A percentile compares a stretch with the other conserved stretches of the same genome.
Evolutionary conservation across 768 basidiomycete genomes (phyloP).

Genomic region (Phaffia tasmanica): DNA sequence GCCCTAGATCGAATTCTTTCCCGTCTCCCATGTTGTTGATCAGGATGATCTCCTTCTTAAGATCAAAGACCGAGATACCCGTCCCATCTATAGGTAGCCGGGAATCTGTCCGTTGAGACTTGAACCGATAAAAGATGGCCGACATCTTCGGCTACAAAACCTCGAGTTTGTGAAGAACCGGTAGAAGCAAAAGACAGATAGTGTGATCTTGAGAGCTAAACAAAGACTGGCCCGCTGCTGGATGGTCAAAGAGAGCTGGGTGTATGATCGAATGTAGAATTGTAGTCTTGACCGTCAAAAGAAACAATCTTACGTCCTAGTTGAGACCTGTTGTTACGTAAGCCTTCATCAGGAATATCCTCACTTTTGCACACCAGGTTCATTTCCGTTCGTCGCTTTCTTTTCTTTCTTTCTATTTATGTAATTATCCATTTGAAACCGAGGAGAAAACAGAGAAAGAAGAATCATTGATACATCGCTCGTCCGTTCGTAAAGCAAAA

Average conservation of each 20-base stretch:
- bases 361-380: no score
- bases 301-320: no score
- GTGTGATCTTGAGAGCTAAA: neutral
- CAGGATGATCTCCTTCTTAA: conserved; percentile 96
- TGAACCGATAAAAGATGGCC: conserved; percentile 97
- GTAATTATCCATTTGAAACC: no score
- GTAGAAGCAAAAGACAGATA: neutral
- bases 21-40: conserved; percentile 77
- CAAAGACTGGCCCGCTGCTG: neutral
- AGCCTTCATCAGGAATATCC: no score
- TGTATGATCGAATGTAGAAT: neutral
- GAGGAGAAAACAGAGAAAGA: no score
- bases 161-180: neutral
- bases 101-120: conserved; percentile 85
- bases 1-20: conserved; percentile 86
- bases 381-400: no score
- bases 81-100: conserved; percentile 96
- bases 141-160: conserved; percentile 40
- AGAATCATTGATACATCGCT: neutral
- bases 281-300: neutral
- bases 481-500: neutral
- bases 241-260: neutral
- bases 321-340: no score
- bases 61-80: conserved; percentile 95
- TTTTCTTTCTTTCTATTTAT: no score